Percentiles rank a stretch among this genome's conserved stretches.
phyloP scores from a whole-genome alignment of 2,329 filamentous ascomycete species.

The Fusarium lateritium region DNA sequence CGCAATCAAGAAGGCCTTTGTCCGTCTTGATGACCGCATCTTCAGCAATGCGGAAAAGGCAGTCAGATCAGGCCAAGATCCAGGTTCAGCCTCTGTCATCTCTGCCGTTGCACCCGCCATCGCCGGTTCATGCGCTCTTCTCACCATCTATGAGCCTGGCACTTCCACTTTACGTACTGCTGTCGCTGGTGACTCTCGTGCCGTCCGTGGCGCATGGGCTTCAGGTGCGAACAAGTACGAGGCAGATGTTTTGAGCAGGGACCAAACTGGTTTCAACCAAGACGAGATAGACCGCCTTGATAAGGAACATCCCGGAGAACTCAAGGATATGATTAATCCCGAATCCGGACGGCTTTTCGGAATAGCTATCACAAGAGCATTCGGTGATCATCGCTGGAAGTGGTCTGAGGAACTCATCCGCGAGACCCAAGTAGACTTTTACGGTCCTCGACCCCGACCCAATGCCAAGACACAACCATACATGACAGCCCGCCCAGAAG shows the following conservation, averaged over 20 bases:
- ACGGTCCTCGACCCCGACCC: constrained; percentile 61
- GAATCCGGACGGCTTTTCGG: constrained; percentile 73
- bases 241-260: constrained; percentile 69
- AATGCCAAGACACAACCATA: constrained; percentile 73
- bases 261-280: constrained; percentile 76
- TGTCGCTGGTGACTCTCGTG: constrained; percentile 77
- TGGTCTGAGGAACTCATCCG: constrained; percentile 66
- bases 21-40: constrained; percentile 70
- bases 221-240: constrained; percentile 61
- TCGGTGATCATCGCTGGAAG: constrained; percentile 79
- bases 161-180: constrained; percentile 71
- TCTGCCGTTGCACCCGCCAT: constrained; percentile 55
- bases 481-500: constrained; percentile 75
- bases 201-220: constrained; percentile 70
- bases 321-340: constrained; percentile 62
- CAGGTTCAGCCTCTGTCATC: constrained; percentile 49
- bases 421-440: constrained; percentile 61
- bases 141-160: constrained; percentile 72
- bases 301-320: constrained; percentile 74
- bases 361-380: constrained; percentile 73
- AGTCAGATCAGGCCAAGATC: constrained; percentile 46
- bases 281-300: constrained; percentile 70
- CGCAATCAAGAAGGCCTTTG: constrained; percentile 71
- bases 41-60: constrained; percentile 57
- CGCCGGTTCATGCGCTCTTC: constrained; percentile 73